These are phyloP conservation scores for Ophiosphaerella narmari DNA, from an alignment of 2,329 filamentous ascomycete species.

Conservation along the genomic window DNA sequence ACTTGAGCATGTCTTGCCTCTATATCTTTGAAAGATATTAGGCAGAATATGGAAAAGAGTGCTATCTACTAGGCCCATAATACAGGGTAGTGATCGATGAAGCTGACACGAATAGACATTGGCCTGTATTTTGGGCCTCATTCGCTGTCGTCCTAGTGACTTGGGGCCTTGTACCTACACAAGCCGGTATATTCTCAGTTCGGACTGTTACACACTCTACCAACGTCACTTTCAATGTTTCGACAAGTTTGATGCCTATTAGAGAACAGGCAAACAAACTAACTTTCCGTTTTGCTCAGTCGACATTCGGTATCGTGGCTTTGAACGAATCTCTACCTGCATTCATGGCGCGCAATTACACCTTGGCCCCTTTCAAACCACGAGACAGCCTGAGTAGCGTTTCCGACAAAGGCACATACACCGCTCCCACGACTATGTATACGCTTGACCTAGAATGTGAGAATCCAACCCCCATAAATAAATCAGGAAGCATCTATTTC, in stretches of 20 bases:
- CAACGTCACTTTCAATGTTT: conserved; percentile 10
- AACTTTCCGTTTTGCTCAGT: conserved; percentile 49
- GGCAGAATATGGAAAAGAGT: background rate
- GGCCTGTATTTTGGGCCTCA: conserved; percentile 57
- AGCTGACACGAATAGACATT: conserved; percentile 51
- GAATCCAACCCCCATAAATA: too few species aligned
- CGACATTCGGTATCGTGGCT: conserved; percentile 54
- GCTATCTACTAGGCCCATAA: background rate
- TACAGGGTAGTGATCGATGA: background rate
- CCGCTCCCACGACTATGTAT: conserved; percentile 36
- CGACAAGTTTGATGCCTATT: conserved; percentile 32
- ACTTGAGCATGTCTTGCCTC: background rate
- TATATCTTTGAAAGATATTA: too few species aligned
- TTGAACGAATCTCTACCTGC: conserved; percentile 51
- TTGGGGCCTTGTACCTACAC: conserved; percentile 60
- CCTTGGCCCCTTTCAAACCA: conserved; percentile 50
- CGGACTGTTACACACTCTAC: conserved; percentile 30
- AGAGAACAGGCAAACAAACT: conserved; percentile 37
- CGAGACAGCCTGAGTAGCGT: conserved; percentile 7
- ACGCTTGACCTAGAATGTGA: conserved; percentile 42
- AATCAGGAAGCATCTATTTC: too few species aligned
- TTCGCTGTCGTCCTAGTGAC: conserved; percentile 57
- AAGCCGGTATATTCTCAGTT: conserved; percentile 59
- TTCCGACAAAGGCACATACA: conserved; percentile 21
- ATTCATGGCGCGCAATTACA: conserved; percentile 53